Percentiles rank a stretch among this genome's conserved stretches.
phyloP scores from a whole-genome alignment of 768 basidiomycete genomes.

The Tulasnella sp. region DNA sequence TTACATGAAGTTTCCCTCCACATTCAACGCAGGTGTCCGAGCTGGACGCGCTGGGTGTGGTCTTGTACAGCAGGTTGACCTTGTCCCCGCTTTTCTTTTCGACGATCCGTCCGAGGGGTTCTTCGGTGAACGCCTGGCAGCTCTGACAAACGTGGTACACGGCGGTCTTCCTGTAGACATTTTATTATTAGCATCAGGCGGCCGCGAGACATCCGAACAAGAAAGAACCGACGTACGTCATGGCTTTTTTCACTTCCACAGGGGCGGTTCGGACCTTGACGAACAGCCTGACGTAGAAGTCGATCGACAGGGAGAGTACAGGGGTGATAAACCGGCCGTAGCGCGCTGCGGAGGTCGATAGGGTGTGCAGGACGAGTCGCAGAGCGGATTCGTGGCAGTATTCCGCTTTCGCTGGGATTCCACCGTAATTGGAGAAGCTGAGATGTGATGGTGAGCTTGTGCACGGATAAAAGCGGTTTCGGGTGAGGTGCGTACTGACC shows the following conservation, averaged over 20 bases:
- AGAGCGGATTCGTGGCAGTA: conserved; percentile 93
- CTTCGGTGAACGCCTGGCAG: conserved; percentile 78
- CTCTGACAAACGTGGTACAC: conserved; percentile 77
- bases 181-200: conserved; percentile 9
- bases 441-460: background rate
- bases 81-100: conserved; percentile 57
- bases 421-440: conserved; percentile 95
- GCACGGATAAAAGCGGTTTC: background rate
- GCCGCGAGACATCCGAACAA: background rate
- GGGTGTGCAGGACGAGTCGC: conserved; percentile 79
- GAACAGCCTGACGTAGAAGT: conserved; percentile 94
- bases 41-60: conserved; percentile 62
- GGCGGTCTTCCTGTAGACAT: conserved; percentile 66
- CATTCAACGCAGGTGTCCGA: conserved; percentile 74
- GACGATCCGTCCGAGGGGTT: conserved; percentile 73
- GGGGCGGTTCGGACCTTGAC: conserved; percentile 70
- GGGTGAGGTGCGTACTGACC: conserved; percentile 46
- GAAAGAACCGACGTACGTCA: conserved; percentile 52
- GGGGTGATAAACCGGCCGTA: conserved; percentile 93
- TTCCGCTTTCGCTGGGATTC: conserved; percentile 83
- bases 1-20: conserved; percentile 67
- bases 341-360: conserved; percentile 82
- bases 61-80: conserved; percentile 65
- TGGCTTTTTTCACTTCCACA: conserved; percentile 74
- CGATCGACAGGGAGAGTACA: conserved; percentile 85